These are phyloP conservation scores for Eremothecium cymbalariae DNA, from an alignment of 1,139 yeast genomes.

Conservation along the genomic window DNA sequence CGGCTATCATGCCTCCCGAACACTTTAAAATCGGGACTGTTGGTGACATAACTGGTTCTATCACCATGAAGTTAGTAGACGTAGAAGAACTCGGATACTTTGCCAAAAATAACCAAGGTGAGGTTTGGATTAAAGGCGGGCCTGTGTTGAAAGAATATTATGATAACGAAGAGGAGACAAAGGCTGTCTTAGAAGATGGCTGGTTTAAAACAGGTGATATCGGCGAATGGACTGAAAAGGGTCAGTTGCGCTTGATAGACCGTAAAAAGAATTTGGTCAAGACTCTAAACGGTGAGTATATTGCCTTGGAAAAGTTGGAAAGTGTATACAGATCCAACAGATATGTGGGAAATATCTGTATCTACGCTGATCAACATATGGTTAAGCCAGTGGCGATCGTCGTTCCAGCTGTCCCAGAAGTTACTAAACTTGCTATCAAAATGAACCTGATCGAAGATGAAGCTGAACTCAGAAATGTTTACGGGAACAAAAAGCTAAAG, in stretches of 20 bases:
- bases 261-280: constrained; percentile 94
- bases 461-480: constrained; percentile 45
- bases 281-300: constrained; percentile 94
- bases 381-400: constrained; percentile 91
- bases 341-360: constrained; percentile 73
- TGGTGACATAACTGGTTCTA: constrained; percentile 76
- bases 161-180: constrained; percentile 76
- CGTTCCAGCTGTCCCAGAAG: constrained; percentile 65
- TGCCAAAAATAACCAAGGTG: constrained; percentile 92
- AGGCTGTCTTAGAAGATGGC: constrained; percentile 59
- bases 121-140: constrained; percentile 70
- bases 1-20: constrained; percentile 58
- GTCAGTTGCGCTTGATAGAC: constrained; percentile 78
- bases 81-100: constrained; percentile 87
- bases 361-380: constrained; percentile 78
- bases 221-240: constrained; percentile 82
- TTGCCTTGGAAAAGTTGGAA: constrained; percentile 92
- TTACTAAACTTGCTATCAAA: constrained; percentile 53
- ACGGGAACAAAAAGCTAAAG: constrained; percentile 51
- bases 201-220: constrained; percentile 98
- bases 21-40: constrained; percentile 65
- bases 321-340: constrained; percentile 76
- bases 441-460: constrained; percentile 42
- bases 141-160: constrained; percentile 71
- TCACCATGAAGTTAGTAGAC: constrained; percentile 84